Conservation (phyloP, 805 yeast genomes). For the Brettanomyces anomalus region DNA sequence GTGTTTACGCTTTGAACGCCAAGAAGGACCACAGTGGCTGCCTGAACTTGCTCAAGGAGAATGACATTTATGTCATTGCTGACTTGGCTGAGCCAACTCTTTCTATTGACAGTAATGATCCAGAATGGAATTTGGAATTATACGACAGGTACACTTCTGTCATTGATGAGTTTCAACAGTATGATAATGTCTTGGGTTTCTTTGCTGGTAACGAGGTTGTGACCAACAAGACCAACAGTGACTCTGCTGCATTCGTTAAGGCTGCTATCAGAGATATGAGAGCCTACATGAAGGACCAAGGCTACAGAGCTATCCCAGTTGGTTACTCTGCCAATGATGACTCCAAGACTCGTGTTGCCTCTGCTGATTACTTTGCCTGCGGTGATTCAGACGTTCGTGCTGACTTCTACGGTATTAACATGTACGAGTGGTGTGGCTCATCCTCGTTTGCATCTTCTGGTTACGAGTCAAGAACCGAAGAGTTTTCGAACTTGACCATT, state of each 20-base stretch:
- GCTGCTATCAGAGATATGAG: constrained; percentile 78
- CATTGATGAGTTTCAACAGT: constrained; percentile 58
- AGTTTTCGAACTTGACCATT: constrained; percentile 55
- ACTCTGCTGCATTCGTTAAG: constrained; percentile 72
- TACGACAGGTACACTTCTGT: constrained; percentile 61
- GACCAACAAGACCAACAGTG: constrained; percentile 55
- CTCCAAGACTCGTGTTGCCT: constrained; percentile 48
- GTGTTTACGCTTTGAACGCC: constrained; percentile 71
- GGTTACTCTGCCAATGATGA: constrained; percentile 83
- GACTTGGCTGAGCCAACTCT: constrained; percentile 62
- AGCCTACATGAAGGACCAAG: constrained; percentile 48
- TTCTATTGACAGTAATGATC: constrained; percentile 54
- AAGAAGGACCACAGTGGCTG: constrained; percentile 57
- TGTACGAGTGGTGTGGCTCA: constrained; percentile 83
- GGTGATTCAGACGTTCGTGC: constrained; percentile 57
- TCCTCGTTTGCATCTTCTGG: constrained; percentile 55
- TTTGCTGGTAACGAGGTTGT: constrained; percentile 85
- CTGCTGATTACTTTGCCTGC: constrained; percentile 73
- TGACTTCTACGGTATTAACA: constrained; percentile 81
- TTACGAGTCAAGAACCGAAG: constrained; percentile 53
- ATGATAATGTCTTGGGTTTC: constrained; percentile 70
- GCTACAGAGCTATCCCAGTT: constrained; percentile 65
- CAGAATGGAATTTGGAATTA: constrained; percentile 56
- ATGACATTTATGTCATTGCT: constrained; percentile 75
- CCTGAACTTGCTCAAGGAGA: constrained; percentile 57